Base-by-base conservation (phyloP, 148 eudicot genomes). In the Linanthus parryae region DNA sequence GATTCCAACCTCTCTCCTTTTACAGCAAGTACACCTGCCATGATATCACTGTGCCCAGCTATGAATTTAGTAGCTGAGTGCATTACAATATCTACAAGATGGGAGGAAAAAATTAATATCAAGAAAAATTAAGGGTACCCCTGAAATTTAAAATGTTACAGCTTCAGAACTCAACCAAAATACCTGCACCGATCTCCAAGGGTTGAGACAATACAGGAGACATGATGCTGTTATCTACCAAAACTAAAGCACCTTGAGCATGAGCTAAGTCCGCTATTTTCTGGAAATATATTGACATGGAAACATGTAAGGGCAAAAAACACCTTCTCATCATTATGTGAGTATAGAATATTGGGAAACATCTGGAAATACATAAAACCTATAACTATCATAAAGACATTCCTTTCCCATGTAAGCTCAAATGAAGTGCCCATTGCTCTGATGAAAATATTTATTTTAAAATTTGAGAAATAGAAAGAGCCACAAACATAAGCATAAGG, bases 181-280 rank as follows among this genome's bases (percentile, higher is more conserved):
- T 69, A 94, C 99, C 99, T 73, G 99, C 99, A 54, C 99, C 99
- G 55, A 88, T 85, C 59, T 94, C 99, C 62, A 94, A 58, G 2
- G 99, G 96, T 42, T 44, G 96, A 21, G 88, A 94, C 64, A 94
- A 54, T 44, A 94, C 96, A 16, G 99, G 91, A 48, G 99, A 94
- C 99, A 94, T 84, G 57, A 94, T 88, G 68, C 99, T 94, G 69
- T 94, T 94, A 64, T 94, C 99, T 54, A 94, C 99, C 83, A 94
- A 68, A 17, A 94, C 73, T 59, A 94, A 72, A 49, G 99, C 99
- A 36, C 84, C 99, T 42, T 72, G 80, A 27, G 84, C 83, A 79
- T 94, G 99, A 48, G 99, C 99, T 42, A 94, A 55, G 64, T 82
- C 95, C 23, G 99, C 73, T 56, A 88, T 84, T 88, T 78, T 94